Conservation (phyloP, 495 filamentous ascomycete species). For the Annulohypoxylon moriforme region DNA sequence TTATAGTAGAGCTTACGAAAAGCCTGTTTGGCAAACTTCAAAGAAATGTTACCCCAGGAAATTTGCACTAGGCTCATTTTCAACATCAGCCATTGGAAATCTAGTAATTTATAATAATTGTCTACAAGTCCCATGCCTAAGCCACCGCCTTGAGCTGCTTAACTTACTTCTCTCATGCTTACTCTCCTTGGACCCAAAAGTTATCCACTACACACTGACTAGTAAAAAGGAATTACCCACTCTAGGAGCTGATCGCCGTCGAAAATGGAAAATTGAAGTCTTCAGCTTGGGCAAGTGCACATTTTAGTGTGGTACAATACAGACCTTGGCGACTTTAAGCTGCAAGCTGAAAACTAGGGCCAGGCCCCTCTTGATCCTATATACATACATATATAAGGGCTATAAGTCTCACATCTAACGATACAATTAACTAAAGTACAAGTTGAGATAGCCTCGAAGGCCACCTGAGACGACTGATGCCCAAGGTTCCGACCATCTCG, state of each 20-base stretch:
- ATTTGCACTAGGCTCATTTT: not conserved
- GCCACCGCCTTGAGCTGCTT: not conserved
- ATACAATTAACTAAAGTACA: conserved; percentile 13
- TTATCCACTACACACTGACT: conserved; percentile 18
- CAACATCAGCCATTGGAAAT: not conserved
- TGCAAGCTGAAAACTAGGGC: conserved; percentile 37
- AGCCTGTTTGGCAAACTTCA: not conserved
- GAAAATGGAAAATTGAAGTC: conserved; percentile 12
- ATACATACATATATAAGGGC: conserved; percentile 22
- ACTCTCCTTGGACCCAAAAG: not conserved
- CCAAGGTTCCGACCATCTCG: conserved; percentile 3
- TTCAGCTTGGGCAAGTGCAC: conserved; percentile 18
- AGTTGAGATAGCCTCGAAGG: not conserved
- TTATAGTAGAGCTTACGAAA: not conserved
- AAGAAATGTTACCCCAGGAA: not conserved
- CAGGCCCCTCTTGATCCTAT: conserved; percentile 6
- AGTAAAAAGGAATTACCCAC: conserved; percentile 18
- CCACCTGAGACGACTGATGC: not conserved
- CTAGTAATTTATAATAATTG: not conserved
- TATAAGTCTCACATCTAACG: conserved; percentile 17
- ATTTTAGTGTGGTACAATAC: conserved; percentile 24
- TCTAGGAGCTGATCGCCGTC: conserved; percentile 8
- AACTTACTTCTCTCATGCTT: conserved; percentile 4
- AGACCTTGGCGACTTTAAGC: conserved; percentile 33
- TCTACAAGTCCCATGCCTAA: not conserved